phyloP scores from a whole-genome alignment of 768 basidiomycete genomes.

The Paxillus involutus region DNA sequence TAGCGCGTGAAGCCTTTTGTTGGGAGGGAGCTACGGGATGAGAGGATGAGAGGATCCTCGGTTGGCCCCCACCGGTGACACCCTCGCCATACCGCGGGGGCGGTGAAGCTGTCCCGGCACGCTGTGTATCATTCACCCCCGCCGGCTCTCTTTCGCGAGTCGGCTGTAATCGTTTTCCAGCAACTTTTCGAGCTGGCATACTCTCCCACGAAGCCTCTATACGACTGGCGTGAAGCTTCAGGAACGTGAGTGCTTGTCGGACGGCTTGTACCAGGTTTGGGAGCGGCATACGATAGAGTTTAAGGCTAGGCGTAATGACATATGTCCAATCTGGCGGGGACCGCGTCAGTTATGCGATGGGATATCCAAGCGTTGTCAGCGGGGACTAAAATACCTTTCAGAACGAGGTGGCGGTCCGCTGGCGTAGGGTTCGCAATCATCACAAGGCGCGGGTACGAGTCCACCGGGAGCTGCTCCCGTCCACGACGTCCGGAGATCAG shows the following conservation, averaged over 20 bases:
- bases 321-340: slow-evolving; percentile 27
- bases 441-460: slow-evolving; percentile 3
- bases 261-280: slow-evolving; percentile 21
- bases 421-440: neutral
- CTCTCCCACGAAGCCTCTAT: slow-evolving; percentile 15
- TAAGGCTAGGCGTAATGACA: slow-evolving; percentile 22
- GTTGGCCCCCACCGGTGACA: neutral
- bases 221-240: slow-evolving; percentile 7
- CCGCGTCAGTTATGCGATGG: neutral
- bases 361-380: neutral
- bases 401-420: slow-evolving; percentile 1
- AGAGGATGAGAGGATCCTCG: neutral
- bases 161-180: too few relatives aligned
- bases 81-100: neutral
- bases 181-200: too few relatives aligned
- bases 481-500: neutral
- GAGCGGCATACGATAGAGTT: slow-evolving; percentile 24
- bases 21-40: neutral
- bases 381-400: slow-evolving; percentile 16
- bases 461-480: neutral
- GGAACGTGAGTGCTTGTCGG: slow-evolving; percentile 17
- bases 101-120: neutral
- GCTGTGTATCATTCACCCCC: neutral
- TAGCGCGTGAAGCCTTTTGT: neutral
- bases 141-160: neutral